A percentile compares a stretch with the other conserved stretches of the same genome.
Conservation (phyloP, 345 rosid genomes). For the Gossypium sturtianum region DNA sequence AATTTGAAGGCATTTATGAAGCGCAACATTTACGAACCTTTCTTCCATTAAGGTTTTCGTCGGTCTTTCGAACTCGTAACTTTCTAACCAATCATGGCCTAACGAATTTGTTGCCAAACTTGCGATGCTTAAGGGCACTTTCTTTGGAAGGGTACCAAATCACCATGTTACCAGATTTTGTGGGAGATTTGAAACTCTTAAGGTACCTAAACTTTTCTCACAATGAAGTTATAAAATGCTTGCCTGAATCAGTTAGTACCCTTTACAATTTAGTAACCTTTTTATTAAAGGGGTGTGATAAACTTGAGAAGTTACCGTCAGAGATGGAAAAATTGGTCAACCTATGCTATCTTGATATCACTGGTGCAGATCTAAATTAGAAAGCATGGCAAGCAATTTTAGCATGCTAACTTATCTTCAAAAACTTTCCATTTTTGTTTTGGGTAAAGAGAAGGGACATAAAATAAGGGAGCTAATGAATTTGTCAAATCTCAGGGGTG, state of each 20-base stretch:
- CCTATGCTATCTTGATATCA: background rate
- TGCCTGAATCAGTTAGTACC: constrained; percentile 24
- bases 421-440: background rate
- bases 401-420: background rate
- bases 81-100: too few species aligned
- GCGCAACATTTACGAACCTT: too few species aligned
- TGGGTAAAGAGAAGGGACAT: background rate
- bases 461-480: background rate
- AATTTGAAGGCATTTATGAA: too few species aligned
- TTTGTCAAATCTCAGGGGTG: background rate
- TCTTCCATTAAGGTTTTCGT: too few species aligned
- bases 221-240: constrained; percentile 9
- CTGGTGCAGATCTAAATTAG: background rate
- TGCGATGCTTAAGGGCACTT: too few species aligned
- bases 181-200: too few species aligned
- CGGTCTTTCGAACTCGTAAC: rapidly evolving
- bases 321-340: background rate
- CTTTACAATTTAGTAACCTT: constrained; percentile 25
- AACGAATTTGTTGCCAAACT: too few species aligned
- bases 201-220: constrained; percentile 15
- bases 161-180: too few species aligned
- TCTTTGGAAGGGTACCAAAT: too few species aligned
- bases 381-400: background rate
- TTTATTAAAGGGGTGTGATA: background rate
- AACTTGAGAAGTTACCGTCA: background rate